Conservation (phyloP, 164 flowering plant species). For the Akebia trifoliata region DNA sequence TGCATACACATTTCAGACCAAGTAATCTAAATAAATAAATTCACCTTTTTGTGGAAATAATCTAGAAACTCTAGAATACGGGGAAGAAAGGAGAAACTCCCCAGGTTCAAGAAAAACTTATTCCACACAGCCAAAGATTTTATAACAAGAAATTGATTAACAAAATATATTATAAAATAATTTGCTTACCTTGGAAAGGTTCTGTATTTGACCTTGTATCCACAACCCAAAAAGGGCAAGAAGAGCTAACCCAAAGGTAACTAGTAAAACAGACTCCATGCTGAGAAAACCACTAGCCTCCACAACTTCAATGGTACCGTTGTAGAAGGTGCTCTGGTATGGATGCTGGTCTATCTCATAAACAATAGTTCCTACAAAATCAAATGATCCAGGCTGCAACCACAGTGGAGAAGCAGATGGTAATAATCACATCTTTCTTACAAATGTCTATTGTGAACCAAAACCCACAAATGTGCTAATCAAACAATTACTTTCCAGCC, state of each 20-base stretch:
- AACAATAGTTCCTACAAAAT: conserved; percentile 79
- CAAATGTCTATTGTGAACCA: too few species aligned
- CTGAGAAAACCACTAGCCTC: conserved; percentile 71
- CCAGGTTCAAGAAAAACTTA: neutral
- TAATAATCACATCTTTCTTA: neutral
- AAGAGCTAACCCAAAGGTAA: conserved; percentile 69
- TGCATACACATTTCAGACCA: neutral
- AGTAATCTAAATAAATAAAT: neutral
- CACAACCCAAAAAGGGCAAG: conserved; percentile 63
- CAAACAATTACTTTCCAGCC: neutral
- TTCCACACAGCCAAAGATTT: neutral
- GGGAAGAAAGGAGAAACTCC: neutral
- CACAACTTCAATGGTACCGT: conserved; percentile 89
- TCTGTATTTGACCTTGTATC: conserved; percentile 61
- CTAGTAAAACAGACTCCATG: conserved; percentile 76
- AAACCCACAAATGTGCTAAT: neutral
- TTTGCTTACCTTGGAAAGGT: conserved; percentile 64
- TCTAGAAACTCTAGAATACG: neutral
- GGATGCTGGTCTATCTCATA: conserved; percentile 81
- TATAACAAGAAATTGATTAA: neutral
- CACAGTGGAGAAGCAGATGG: neutral
- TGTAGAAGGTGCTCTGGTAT: conserved; percentile 72
- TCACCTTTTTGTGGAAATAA: neutral
- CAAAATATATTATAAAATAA: neutral
- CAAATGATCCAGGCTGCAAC: conserved; percentile 83